These are phyloP conservation scores for Colletotrichum sidae DNA, from an alignment of 2,329 filamentous ascomycete genomes.

Conservation along the genomic window DNA sequence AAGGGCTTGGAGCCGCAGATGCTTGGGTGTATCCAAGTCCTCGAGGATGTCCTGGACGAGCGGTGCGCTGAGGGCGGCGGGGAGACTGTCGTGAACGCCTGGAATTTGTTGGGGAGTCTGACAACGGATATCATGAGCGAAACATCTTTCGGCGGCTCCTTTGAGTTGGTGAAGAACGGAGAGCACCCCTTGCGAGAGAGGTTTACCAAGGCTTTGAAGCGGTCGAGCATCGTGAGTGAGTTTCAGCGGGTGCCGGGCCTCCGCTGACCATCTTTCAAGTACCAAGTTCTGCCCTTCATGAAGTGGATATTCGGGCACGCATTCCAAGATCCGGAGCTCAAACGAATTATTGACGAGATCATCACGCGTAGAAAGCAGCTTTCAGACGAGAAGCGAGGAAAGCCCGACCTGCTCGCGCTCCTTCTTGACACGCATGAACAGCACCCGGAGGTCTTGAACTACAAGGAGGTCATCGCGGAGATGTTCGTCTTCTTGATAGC, in stretches of 20 bases:
- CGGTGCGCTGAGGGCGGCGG: background rate
- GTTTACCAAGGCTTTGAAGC: conserved; percentile 6
- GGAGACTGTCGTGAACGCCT: conserved; percentile 3
- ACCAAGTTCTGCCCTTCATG: conserved; percentile 16
- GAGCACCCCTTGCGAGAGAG: conserved; percentile 14
- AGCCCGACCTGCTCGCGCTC: conserved; percentile 11
- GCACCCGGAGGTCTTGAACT: conserved; percentile 1
- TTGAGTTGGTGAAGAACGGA: conserved; percentile 20
- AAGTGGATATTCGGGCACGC: conserved; percentile 9
- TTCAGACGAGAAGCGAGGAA: background rate
- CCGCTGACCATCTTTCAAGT: conserved; percentile 3
- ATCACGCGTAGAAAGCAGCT: background rate
- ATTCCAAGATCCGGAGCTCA: conserved; percentile 10
- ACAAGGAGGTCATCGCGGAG: conserved; percentile 10
- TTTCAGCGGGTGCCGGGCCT: too few species aligned
- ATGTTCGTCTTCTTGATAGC: conserved; percentile 21
- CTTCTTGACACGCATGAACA: conserved; percentile 12
- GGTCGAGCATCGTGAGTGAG: conserved; percentile 3
- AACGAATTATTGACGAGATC: conserved; percentile 11
- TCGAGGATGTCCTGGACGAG: conserved; percentile 20
- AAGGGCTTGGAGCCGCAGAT: conserved; percentile 14
- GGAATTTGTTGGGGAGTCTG: conserved; percentile 9
- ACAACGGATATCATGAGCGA: conserved; percentile 14
- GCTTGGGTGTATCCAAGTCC: conserved; percentile 4
- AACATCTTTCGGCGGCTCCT: conserved; percentile 12